These are phyloP conservation scores for Sclerotinia minor DNA, from an alignment of 2,329 filamentous ascomycete species.

Conservation along the genomic window DNA sequence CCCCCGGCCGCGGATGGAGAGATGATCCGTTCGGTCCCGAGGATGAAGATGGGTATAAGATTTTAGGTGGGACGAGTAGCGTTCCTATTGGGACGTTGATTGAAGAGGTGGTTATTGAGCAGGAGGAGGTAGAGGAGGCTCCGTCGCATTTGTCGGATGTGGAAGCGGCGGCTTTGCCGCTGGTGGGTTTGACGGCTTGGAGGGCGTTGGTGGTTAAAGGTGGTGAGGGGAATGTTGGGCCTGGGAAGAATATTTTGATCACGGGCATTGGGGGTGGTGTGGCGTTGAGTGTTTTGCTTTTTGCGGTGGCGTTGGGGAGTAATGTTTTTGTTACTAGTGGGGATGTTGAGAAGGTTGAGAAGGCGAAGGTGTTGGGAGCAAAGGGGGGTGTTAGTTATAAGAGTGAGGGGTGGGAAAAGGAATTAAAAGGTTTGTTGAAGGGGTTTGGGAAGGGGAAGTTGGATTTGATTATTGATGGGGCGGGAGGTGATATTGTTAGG, in stretches of 20 bases:
- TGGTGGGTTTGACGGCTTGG: conserved; percentile 77
- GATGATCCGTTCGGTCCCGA: conserved; percentile 73
- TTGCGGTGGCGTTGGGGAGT: conserved; percentile 68
- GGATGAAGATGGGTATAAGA: conserved; percentile 57
- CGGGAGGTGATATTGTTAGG: conserved; percentile 79
- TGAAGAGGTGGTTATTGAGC: conserved; percentile 70
- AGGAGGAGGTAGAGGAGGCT: conserved; percentile 71
- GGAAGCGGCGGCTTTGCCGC: conserved; percentile 80
- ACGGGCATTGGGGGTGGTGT: conserved; percentile 95
- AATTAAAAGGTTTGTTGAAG: conserved; percentile 63
- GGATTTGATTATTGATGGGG: conserved; percentile 87
- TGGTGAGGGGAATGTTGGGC: conserved; percentile 55
- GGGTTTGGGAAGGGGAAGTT: conserved; percentile 61
- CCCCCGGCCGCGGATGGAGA: conserved; percentile 77
- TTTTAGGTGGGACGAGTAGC: conserved; percentile 67
- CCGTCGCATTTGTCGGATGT: conserved; percentile 69
- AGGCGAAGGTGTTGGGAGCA: conserved; percentile 71
- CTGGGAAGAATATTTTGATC: conserved; percentile 74
- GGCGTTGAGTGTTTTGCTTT: conserved; percentile 77
- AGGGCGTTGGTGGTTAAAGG: conserved; percentile 80
- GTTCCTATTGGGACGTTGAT: conserved; percentile 70
- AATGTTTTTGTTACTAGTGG: conserved; percentile 50
- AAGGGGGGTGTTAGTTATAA: conserved; percentile 81
- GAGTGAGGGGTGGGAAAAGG: conserved; percentile 77
- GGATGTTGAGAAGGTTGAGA: conserved; percentile 66